Percentiles rank a stretch among this genome's conserved stretches.
Conservation (phyloP, 2,329 filamentous ascomycete species). For the Raffaelea deltoideospora region DNA sequence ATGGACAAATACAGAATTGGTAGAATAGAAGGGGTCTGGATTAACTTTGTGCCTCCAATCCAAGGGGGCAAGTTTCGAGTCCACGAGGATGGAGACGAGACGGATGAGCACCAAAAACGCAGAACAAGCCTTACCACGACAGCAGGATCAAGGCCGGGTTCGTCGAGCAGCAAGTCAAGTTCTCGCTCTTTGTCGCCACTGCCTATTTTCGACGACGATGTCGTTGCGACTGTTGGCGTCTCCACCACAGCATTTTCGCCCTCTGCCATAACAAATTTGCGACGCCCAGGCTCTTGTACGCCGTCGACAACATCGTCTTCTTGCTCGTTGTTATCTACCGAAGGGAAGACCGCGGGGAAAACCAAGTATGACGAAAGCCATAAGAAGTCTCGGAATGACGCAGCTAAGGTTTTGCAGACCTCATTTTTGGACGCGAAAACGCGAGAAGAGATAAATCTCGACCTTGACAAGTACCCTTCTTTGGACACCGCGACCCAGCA, state of each 20-base stretch:
- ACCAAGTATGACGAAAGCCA: not conserved
- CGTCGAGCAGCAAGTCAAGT: slow-evolving; percentile 4
- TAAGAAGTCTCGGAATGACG: not conserved
- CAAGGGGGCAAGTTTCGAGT: slow-evolving; percentile 67
- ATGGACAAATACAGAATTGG: slow-evolving; percentile 82
- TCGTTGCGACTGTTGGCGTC: too few species aligned
- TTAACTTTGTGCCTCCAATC: slow-evolving; percentile 79
- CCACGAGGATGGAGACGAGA: too few species aligned
- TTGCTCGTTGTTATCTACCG: slow-evolving; percentile 40
- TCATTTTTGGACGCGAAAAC: slow-evolving; percentile 61
- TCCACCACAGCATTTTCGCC: too few species aligned
- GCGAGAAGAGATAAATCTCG: slow-evolving; percentile 57
- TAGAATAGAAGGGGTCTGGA: slow-evolving; percentile 64
- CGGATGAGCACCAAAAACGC: too few species aligned
- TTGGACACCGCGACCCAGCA: slow-evolving; percentile 61
- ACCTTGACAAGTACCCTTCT: slow-evolving; percentile 66
- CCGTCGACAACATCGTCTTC: slow-evolving; percentile 29
- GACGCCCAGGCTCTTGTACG: not conserved
- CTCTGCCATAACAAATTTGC: too few species aligned
- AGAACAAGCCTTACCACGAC: too few species aligned
- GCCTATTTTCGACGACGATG: slow-evolving; percentile 29
- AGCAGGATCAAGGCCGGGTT: too few species aligned
- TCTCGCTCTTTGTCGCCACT: slow-evolving; percentile 25
- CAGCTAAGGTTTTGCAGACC: slow-evolving; percentile 18
- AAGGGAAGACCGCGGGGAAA: slow-evolving; percentile 24